Evolutionary conservation across 225 moss, liverwort and hornwort species (phyloP), one percentile per base, ranked within the genome.

Genomic region (Anthoceros angustus): DNA sequence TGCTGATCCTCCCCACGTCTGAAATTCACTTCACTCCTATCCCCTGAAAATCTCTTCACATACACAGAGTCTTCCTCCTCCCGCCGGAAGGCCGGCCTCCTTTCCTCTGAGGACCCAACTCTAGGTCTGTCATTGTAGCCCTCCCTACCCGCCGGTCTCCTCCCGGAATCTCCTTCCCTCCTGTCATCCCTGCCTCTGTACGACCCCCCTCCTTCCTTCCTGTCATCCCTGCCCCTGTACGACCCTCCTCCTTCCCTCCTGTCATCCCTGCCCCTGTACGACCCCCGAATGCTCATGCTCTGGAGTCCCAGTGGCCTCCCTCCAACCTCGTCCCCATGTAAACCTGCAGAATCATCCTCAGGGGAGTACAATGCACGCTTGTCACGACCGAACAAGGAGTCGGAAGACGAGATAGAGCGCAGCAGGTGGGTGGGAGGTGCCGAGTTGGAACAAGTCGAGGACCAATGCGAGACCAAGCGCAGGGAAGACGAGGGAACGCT

Each of bases 1-100:
- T 26, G 63, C 74, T 14, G 46, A 23, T 39, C 12, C 65, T 40
- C 24, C 39, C 42, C 65, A 21, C 14, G 7, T 7, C 46, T 48
- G 26, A 64, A 50, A 38, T 64, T 50, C 10, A 43, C 25, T 14
- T 61, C 40, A 25, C 60, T 23, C 25, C 43, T 61, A 38, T 74
- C 48, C 9, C 63, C 40, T 65, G 48, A 67, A 43, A 82, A 85
- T 69, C 82, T 80, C 71, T 67, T 79, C 70, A 82, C 76, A 12
- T 79, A 82, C 24, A 80, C 85, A 24, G 73, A 77, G 39, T 83
- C 72, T 3, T 68, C 79, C 26, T 79, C 70, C 4, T 74, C 63
- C 12, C 63, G 32, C 23, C 23, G 71, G 7, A 32, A 40, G 10
- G 45, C 20, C 14, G 2, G 26, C 67, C 24, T 49, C 48, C 32